phyloP scores from a whole-genome alignment of 768 basidiomycete genomes.

The Boletus subparvulus region DNA sequence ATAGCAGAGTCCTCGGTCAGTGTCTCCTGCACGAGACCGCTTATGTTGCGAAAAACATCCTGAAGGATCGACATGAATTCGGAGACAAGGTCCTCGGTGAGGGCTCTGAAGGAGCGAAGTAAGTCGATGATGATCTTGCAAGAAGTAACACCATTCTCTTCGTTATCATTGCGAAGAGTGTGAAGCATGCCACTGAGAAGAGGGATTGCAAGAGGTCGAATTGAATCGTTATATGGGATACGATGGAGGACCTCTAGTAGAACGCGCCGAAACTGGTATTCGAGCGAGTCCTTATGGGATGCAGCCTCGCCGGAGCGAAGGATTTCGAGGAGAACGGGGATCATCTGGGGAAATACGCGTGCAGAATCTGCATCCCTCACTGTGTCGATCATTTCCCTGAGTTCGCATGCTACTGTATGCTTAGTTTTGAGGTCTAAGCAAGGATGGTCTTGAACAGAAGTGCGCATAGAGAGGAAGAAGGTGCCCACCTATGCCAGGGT shows the following conservation, averaged over 20 bases:
- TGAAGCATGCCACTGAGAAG: slow-evolving; percentile 83
- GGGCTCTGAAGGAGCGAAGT: slow-evolving; percentile 69
- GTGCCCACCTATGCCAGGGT: slow-evolving; percentile 65
- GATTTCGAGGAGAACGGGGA: slow-evolving; percentile 71
- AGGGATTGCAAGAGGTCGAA: slow-evolving; percentile 61
- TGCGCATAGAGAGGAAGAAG: background rate
- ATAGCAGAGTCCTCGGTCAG: slow-evolving; percentile 64
- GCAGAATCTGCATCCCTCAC: slow-evolving; percentile 72
- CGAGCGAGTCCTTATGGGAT: slow-evolving; percentile 62
- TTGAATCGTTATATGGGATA: slow-evolving; percentile 76
- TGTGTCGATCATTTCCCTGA: slow-evolving; percentile 79
- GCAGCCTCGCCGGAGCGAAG: slow-evolving; percentile 67
- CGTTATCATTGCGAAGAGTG: slow-evolving; percentile 86
- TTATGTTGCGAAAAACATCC: slow-evolving; percentile 74
- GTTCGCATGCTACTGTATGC: slow-evolving; percentile 68
- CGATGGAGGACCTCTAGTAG: slow-evolving; percentile 89
- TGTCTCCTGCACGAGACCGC: slow-evolving; percentile 66
- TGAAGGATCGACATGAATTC: slow-evolving; percentile 82
- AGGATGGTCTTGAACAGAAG: background rate
- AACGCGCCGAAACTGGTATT: slow-evolving; percentile 82
- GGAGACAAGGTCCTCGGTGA: slow-evolving; percentile 69
- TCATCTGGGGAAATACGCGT: slow-evolving; percentile 68
- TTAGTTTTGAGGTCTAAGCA: slow-evolving; percentile 67
- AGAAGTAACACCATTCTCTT: slow-evolving; percentile 88
- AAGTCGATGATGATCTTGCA: slow-evolving; percentile 93